These are phyloP conservation scores for Phyllosticta citriasiana DNA, from an alignment of 2,329 filamentous ascomycete species.

Conservation along the genomic window DNA sequence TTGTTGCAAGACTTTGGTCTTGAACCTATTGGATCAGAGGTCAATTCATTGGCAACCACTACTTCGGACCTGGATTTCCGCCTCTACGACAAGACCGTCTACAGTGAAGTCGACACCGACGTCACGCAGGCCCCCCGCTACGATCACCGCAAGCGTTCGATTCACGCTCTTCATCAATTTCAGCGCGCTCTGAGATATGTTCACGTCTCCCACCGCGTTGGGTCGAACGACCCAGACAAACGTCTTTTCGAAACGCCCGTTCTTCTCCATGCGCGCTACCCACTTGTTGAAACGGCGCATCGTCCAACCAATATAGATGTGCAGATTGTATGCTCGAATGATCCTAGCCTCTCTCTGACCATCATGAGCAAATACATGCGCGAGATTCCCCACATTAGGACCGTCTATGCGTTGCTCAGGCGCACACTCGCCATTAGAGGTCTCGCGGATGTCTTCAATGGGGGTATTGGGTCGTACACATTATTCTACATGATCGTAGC, in stretches of 20 bases:
- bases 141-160: background rate
- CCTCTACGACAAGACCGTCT: constrained; percentile 16
- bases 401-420: constrained; percentile 42
- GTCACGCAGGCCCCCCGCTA: background rate
- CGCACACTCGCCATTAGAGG: constrained; percentile 41
- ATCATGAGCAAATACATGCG: constrained; percentile 38
- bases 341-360: constrained; percentile 30
- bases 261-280: constrained; percentile 21
- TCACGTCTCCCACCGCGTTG: background rate
- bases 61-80: constrained; percentile 47
- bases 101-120: background rate
- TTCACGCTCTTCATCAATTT: background rate
- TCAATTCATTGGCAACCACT: constrained; percentile 41
- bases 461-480: constrained; percentile 45
- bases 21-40: constrained; percentile 44
- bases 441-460: constrained; percentile 37
- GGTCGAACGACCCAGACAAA: background rate
- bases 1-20: constrained; percentile 13
- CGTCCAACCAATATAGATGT: constrained; percentile 38
- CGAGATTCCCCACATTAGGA: constrained; percentile 39
- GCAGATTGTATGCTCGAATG: constrained; percentile 40
- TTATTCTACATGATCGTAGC: constrained; percentile 49
- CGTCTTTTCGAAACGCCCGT: background rate
- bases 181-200: background rate
- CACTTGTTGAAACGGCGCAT: constrained; percentile 36